Evolutionary conservation across 75 land plant species (phyloP).

Genomic region (Selaginella moellendorffii): DNA sequence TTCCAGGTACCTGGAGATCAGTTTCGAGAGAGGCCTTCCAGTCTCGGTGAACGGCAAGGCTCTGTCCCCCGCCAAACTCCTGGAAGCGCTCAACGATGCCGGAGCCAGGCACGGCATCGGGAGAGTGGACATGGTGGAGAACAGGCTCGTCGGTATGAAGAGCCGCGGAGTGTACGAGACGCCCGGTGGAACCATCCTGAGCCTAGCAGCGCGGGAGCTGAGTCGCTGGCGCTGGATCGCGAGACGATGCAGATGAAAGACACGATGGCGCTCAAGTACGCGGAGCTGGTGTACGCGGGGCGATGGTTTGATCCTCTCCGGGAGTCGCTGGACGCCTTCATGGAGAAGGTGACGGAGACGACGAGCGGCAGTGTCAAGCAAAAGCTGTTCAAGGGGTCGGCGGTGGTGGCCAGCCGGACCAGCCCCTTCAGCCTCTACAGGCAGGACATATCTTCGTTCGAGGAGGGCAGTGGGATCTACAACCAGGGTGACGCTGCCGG

Average conservation of each 20-base stretch:
- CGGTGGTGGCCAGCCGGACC: slow-evolving; percentile 40
- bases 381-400: slow-evolving; percentile 80
- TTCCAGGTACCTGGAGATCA: slow-evolving; percentile 68
- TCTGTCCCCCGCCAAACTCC: slow-evolving; percentile 77
- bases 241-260: slow-evolving; percentile 85
- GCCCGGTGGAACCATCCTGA: slow-evolving; percentile 91
- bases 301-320: slow-evolving; percentile 97
- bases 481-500: slow-evolving; percentile 98
- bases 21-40: slow-evolving; percentile 64
- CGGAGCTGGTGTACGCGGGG: slow-evolving; percentile 94
- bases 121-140: slow-evolving; percentile 92
- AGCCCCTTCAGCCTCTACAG: slow-evolving; percentile 83
- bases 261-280: slow-evolving; percentile 68
- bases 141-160: slow-evolving; percentile 95
- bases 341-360: slow-evolving; percentile 67
- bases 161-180: slow-evolving; percentile 98
- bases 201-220: slow-evolving; percentile 68
- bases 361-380: slow-evolving; percentile 71
- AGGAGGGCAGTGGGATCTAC: slow-evolving; percentile 66
- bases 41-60: slow-evolving; percentile 59
- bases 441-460: slow-evolving; percentile 90
- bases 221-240: slow-evolving; percentile 83
- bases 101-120: slow-evolving; percentile 93
- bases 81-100: slow-evolving; percentile 54
- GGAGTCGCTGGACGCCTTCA: slow-evolving; percentile 82